A percentile compares a stretch with the other conserved stretches of the same genome.
These are phyloP conservation scores for Neonectria punicea DNA, from an alignment of 2,329 filamentous ascomycete species.

Conservation along the genomic window DNA sequence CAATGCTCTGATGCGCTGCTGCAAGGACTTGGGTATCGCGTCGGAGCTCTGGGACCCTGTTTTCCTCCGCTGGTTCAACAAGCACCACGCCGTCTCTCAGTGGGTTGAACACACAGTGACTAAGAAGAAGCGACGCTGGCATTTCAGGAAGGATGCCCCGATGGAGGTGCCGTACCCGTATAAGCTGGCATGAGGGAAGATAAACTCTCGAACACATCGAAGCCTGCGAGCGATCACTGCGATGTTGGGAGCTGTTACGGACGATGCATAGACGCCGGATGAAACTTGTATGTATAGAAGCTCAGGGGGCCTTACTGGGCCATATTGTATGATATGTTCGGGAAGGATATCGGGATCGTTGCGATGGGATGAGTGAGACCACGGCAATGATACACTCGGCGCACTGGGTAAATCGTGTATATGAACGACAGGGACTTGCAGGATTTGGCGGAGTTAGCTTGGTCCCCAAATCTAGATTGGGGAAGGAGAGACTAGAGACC, in stretches of 20 bases:
- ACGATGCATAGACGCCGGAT: neutral
- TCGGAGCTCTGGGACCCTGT: conserved; percentile 96
- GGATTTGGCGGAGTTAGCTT: conserved; percentile 12
- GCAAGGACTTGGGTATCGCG: conserved; percentile 95
- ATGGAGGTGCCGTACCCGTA: conserved; percentile 78
- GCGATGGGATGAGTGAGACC: neutral
- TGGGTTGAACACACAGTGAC: conserved; percentile 90
- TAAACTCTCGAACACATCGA: neutral
- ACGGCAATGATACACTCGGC: conserved; percentile 3
- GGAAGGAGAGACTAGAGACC: conserved; percentile 5
- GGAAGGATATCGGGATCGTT: neutral
- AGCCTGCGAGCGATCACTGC: neutral
- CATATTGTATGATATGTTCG: conserved; percentile 28
- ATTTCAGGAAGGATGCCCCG: conserved; percentile 72
- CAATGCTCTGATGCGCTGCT: conserved; percentile 97
- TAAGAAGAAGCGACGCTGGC: conserved; percentile 92
- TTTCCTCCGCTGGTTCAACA: conserved; percentile 86
- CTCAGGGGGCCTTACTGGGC: neutral
- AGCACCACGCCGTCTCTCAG: conserved; percentile 78
- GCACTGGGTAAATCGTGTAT: conserved; percentile 10
- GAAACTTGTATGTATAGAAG: neutral
- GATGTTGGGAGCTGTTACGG: neutral
- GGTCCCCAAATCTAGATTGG: conserved; percentile 1
- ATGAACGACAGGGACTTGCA: neutral
- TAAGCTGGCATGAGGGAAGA: conserved; percentile 48